Percentiles rank a stretch among this genome's conserved stretches.
Conservation (phyloP, 2,329 filamentous ascomycete species). For the Zymoseptoria passerinii region DNA sequence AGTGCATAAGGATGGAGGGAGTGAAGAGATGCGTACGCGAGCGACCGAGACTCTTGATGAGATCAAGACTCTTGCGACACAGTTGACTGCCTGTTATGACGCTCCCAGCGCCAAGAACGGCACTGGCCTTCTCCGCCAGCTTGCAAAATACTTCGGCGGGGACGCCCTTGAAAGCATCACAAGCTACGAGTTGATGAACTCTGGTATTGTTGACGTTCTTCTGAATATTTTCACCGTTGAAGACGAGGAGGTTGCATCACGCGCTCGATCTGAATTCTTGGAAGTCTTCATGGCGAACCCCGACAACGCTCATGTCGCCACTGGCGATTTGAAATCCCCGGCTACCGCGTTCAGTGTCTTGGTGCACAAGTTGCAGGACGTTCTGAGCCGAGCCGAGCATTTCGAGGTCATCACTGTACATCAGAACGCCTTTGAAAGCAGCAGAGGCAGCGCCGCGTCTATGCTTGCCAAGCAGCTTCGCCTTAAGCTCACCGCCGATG, state of each 20-base stretch:
- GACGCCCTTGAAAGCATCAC: slow-evolving; percentile 89
- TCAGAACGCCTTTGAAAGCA: slow-evolving; percentile 82
- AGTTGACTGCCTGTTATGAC: slow-evolving; percentile 66
- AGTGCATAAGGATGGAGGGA: slow-evolving; percentile 68
- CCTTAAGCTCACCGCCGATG: slow-evolving; percentile 79
- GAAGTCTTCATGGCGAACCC: slow-evolving; percentile 82
- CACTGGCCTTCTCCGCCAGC: slow-evolving; percentile 58
- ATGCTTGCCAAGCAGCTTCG: slow-evolving; percentile 96
- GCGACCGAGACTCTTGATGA: slow-evolving; percentile 66
- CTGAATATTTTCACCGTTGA: slow-evolving; percentile 72
- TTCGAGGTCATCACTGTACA: slow-evolving; percentile 96
- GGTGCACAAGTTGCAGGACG: slow-evolving; percentile 88
- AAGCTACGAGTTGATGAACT: slow-evolving; percentile 86
- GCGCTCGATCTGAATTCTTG: slow-evolving; percentile 75
- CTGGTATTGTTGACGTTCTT: slow-evolving; percentile 76
- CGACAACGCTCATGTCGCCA: slow-evolving; percentile 53
- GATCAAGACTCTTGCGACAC: slow-evolving; percentile 60
- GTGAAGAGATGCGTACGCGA: slow-evolving; percentile 67
- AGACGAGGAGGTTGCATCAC: slow-evolving; percentile 44
- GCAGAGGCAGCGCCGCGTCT: slow-evolving; percentile 80
- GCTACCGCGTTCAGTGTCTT: slow-evolving; percentile 82
- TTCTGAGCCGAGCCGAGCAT: slow-evolving; percentile 92
- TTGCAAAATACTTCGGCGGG: slow-evolving; percentile 79
- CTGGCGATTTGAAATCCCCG: slow-evolving; percentile 58
- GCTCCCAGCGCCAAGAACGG: slow-evolving; percentile 37